Base-by-base conservation (phyloP, 768 basidiomycete genomes). In the Lentinula detonsa region DNA sequence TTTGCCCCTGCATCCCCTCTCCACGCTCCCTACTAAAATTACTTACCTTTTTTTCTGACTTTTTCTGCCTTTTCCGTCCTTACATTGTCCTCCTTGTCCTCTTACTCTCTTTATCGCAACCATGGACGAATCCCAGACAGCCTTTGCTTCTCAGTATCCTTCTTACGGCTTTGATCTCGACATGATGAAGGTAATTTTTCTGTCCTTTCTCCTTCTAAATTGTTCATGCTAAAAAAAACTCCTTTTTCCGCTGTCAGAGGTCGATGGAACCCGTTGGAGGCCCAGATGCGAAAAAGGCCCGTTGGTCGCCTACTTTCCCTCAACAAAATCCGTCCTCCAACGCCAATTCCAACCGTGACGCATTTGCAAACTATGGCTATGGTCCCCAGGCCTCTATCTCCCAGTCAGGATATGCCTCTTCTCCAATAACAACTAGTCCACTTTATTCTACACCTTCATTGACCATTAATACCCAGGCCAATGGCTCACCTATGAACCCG, bases 331-430 rank as follows among this genome's bases (percentile, higher is more conserved):
- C 72, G 16, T 71, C 73, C 49, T 61, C 72, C 54, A 69, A 70
- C 59, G 71, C 63, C 61, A 69, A 68, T 67, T 76, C 80, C 58
- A 72, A 80, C 60, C 82, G 85, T 52, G 87, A 91, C 70, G 83
- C 85, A 23, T 93, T 90, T 70, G 89, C 90, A 62, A 93, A 92
- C 79, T 93, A 93, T 67, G 91, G 91, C 64, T 93, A 93, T 68
- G 90, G 90, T 21, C 85, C 88, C 16, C 85, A 89, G 66, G 86
- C 87, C 35, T 83, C 74, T 72, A 82, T 85, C 63, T 71, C 79
- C 56, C 87, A 87, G 66, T 75, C 77, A 46, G 77, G 77, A 18
- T 86, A 81, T 71, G 78, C 68, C 67, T 77, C 73, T 70, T 81
- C 80, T 33, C 75, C 80, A 46, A 73, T 81, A 11, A 65, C 77